Evolutionary conservation across 805 yeast species (phyloP), one percentile per base, ranked within the genome.

Genomic region (Candida silvicultrix): DNA sequence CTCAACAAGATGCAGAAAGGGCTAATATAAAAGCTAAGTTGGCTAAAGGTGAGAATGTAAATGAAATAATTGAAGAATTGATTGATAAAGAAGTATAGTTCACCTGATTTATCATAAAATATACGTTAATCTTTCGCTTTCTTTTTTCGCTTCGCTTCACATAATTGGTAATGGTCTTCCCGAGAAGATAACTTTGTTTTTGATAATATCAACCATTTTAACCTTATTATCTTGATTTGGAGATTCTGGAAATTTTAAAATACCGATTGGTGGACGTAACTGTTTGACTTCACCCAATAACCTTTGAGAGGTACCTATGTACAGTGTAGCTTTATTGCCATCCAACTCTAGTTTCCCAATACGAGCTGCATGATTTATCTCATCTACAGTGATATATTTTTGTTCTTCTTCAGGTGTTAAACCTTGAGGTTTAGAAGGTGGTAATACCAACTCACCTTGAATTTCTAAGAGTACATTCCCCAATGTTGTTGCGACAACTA

Each of bases 111-210:
- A 16, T 16, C 34, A 31, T 10, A 12, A 31, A 12, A 31, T 12
- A 31, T 31, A 31, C 5, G n/a, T 10, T n/a, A n/a, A n/a, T n/a
- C n/a, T n/a, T n/a, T n/a, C n/a, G n/a, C n/a, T n/a, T n/a, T n/a
- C n/a, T n/a, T n/a, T n/a, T n/a, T n/a, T n/a, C n/a, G n/a, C n/a
- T n/a, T n/a, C n/a, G n/a, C n/a, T 35, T 68, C 59, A 83, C 90
- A 85, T 84, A 42, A 85, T 80, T 5, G 95, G 95, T 43, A 86
- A 66, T 0, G 95, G 94, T 50, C 95, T 70, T 36, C 77, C 76
- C 42, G 71, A 76, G 58, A 86, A 86, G 9, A 82, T 70, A 18
- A 85, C 62, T 56, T 82, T 83, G 49, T 75, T 71, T 29, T 65
- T 65, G 4, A 86, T 71, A 1, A 86, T 64, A 58, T 85, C 92